Evolutionary conservation across 2,329 filamentous ascomycete species (phyloP).

Genomic region (Aureobasidium sp.): DNA sequence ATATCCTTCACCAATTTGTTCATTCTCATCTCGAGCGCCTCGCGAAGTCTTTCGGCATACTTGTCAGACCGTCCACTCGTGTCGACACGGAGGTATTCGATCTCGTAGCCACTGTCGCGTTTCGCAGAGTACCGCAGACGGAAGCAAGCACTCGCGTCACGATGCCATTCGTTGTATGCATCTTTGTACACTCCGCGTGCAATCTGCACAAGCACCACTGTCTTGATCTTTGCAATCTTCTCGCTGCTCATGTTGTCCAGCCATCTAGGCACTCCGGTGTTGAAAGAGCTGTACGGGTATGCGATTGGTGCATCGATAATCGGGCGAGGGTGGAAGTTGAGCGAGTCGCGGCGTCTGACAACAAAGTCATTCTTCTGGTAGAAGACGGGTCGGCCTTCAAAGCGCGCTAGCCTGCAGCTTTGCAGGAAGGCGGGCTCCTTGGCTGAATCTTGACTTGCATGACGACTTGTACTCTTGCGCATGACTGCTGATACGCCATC

Average conservation of each 20-base stretch:
- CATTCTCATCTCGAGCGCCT: conserved; percentile 14
- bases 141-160: conserved; percentile 9
- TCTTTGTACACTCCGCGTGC: conserved; percentile 12
- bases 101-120: not conserved
- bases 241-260: conserved; percentile 9
- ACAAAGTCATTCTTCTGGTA: conserved; percentile 12
- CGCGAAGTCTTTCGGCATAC: conserved; percentile 10
- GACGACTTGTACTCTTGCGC: not conserved
- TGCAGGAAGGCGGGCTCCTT: conserved; percentile 9
- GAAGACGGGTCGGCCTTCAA: conserved; percentile 3
- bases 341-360: conserved; percentile 7
- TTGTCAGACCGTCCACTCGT: conserved; percentile 9
- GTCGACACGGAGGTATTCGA: conserved; percentile 9
- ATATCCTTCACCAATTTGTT: conserved; percentile 3
- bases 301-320: not conserved
- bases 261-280: conserved; percentile 10
- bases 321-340: conserved; percentile 10
- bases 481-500: conserved; percentile 4
- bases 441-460: conserved; percentile 9
- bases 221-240: conserved; percentile 5
- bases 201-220: conserved; percentile 10
- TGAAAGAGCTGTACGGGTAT: conserved; percentile 2
- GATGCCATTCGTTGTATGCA: conserved; percentile 9
- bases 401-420: conserved; percentile 8
- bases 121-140: conserved; percentile 1